Base-by-base conservation (phyloP, 75 land plant species). In the Sequoiadendron giganteum region DNA sequence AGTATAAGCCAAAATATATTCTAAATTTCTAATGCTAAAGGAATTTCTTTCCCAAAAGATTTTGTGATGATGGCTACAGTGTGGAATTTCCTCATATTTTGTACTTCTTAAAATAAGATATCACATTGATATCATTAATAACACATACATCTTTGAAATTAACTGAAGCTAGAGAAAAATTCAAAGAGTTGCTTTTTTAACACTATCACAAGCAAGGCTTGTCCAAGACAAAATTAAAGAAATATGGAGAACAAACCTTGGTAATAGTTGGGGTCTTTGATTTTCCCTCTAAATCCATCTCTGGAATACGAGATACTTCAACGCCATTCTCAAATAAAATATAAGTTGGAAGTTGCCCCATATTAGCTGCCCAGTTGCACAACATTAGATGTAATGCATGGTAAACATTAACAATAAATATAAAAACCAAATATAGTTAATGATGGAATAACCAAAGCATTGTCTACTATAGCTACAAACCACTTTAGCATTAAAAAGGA, bases 271-370 rank as follows among this genome's bases (percentile, higher is more conserved):
- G 88, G 45, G 58, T 21, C 39, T 80, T 87, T 43, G 32, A 1
- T 87, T 86, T 90, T 73, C n/a, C 87, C 73, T 91, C 93, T 88
- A 52, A 80, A 87, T 82, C 80, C 10, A 90, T 10, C 14, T 88
- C 88, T 70, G 96, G 96, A 42, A 92, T 87, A 28, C 96, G 95
- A 49, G 89, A 45, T 86, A 93, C 87, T 88, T 92, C 95, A 3
- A 79, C 84, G 3, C 90, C 93, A 89, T 91, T 88, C 34, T 95
- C 90, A 90, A 94, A 95, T 88, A 95, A 87, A 55, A 95, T 90
- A 84, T 95, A 95, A n/a, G 92, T 91, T 72, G 95, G 96, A 86
- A 95, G 94, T 42, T 91, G 91, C 28, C 90, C 89, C 88, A 90
- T 87, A 77, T 86, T 87, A 61, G 88, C 95, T 94, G 86, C 83